A percentile compares a stretch with the other conserved stretches of the same genome.
Conservation (phyloP, 164 flowering plant genomes). For the Hamamelis virginiana region DNA sequence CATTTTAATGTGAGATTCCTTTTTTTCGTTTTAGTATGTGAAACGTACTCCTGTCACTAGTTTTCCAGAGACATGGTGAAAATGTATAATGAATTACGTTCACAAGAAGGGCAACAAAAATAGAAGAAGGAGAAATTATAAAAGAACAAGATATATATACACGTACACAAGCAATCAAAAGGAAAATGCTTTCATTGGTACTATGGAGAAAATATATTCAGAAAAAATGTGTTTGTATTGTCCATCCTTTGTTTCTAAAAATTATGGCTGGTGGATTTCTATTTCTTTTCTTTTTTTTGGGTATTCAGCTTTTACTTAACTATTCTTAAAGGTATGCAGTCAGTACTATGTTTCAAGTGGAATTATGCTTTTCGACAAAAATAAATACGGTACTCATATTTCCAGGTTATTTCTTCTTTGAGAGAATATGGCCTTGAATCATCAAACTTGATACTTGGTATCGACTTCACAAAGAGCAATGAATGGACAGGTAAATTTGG, state of each 20-base stretch:
- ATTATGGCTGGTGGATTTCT: neutral
- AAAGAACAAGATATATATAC: too few relatives aligned
- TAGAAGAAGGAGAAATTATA: neutral
- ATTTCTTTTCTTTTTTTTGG: too few relatives aligned
- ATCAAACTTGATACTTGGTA: constrained; percentile 83
- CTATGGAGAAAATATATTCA: neutral
- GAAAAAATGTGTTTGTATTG: neutral
- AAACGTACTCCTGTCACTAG: too few relatives aligned
- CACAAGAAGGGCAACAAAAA: neutral
- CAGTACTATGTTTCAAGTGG: too few relatives aligned
- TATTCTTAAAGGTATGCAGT: too few relatives aligned
- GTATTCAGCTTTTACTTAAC: neutral
- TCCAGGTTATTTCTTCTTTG: constrained; percentile 66
- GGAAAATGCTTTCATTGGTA: neutral
- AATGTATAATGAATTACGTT: neutral
- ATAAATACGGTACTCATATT: neutral
- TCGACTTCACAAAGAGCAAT: constrained; percentile 94
- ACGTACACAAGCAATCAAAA: neutral
- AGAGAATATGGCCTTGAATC: constrained; percentile 92
- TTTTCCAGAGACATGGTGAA: neutral
- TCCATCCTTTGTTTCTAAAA: neutral
- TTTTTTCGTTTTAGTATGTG: too few relatives aligned
- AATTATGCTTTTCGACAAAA: too few relatives aligned
- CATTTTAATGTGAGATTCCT: too few relatives aligned
- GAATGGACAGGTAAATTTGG: constrained; percentile 76